A percentile compares a stretch with the other conserved stretches of the same genome.
Conservation (phyloP, 345 rosid species). For the Aquilaria sinensis region DNA sequence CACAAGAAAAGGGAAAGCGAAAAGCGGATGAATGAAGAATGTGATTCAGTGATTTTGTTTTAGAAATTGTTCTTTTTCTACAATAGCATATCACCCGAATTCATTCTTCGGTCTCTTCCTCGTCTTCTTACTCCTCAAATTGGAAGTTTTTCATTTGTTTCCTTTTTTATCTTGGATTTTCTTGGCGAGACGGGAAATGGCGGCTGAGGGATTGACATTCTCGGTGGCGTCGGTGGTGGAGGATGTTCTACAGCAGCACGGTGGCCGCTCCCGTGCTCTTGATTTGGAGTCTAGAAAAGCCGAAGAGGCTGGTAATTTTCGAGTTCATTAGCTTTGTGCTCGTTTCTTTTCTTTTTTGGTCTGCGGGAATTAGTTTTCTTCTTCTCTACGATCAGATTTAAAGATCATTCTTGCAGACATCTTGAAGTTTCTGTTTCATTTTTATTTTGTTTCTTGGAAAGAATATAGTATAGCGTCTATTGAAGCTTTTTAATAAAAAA, state of each 20-base stretch:
- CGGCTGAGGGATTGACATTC: constrained; percentile 38
- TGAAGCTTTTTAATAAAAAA: too few relatives aligned
- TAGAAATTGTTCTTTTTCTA: constrained; percentile 1
- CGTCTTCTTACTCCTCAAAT: constrained; percentile 14
- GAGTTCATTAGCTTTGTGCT: background rate
- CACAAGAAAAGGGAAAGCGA: constrained; percentile 7
- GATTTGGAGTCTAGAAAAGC: constrained; percentile 64
- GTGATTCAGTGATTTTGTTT: constrained; percentile 21
- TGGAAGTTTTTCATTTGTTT: background rate
- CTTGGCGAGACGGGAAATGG: constrained; percentile 20
- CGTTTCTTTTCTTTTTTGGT: too few relatives aligned
- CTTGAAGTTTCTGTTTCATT: too few relatives aligned
- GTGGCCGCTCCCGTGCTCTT: constrained; percentile 35
- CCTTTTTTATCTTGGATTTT: background rate
- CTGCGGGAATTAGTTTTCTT: too few relatives aligned
- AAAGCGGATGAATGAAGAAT: constrained; percentile 35
- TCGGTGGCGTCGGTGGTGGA: constrained; percentile 64
- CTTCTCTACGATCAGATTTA: too few relatives aligned
- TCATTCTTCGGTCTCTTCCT: constrained; percentile 10
- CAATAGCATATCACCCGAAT: background rate
- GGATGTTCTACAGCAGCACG: constrained; percentile 68
- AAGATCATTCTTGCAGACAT: too few relatives aligned
- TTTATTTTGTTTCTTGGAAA: too few relatives aligned
- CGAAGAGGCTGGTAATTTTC: constrained; percentile 55
- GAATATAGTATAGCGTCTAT: too few relatives aligned